Conservation (phyloP, 1,139 yeast genomes). For the Blastobotrys ciferrii region DNA sequence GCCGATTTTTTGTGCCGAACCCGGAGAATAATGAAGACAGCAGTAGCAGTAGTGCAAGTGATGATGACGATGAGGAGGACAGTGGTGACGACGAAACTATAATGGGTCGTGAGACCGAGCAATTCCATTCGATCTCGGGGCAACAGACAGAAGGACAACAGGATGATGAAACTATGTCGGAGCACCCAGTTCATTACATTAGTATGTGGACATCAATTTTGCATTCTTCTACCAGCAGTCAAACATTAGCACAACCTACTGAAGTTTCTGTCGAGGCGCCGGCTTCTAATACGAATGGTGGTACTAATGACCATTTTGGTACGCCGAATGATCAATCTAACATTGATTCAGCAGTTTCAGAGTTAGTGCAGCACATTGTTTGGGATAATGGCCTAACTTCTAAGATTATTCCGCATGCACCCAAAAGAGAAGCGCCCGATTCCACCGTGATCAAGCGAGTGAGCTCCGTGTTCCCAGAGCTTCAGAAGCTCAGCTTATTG, state of each 20-base stretch:
- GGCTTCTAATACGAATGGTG: neutral
- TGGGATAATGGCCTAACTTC: slow-evolving; percentile 40
- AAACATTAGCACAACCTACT: neutral
- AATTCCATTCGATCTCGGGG: neutral
- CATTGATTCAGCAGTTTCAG: slow-evolving; percentile 27
- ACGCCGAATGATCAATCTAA: slow-evolving; percentile 5
- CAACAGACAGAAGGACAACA: neutral
- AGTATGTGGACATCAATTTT: slow-evolving; percentile 1
- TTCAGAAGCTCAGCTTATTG: slow-evolving; percentile 20
- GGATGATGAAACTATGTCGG: neutral
- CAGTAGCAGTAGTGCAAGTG: slow-evolving; percentile 15
- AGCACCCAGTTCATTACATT: neutral
- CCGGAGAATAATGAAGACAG: slow-evolving; percentile 29
- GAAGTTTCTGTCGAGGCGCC: neutral
- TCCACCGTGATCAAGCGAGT: slow-evolving; percentile 19
- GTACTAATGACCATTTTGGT: neutral
- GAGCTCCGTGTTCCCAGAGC: slow-evolving; percentile 21
- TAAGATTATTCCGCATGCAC: slow-evolving; percentile 15
- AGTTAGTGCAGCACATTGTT: slow-evolving; percentile 44
- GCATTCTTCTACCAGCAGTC: neutral
- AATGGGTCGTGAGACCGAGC: neutral
- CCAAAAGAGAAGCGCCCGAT: slow-evolving; percentile 19
- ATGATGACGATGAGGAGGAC: slow-evolving; percentile 11
- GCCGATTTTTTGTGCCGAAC: slow-evolving; percentile 66
- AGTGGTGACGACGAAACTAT: slow-evolving; percentile 17